Evolutionary conservation across 2,329 filamentous ascomycete species (phyloP).

Genomic region (Claviceps sp.): DNA sequence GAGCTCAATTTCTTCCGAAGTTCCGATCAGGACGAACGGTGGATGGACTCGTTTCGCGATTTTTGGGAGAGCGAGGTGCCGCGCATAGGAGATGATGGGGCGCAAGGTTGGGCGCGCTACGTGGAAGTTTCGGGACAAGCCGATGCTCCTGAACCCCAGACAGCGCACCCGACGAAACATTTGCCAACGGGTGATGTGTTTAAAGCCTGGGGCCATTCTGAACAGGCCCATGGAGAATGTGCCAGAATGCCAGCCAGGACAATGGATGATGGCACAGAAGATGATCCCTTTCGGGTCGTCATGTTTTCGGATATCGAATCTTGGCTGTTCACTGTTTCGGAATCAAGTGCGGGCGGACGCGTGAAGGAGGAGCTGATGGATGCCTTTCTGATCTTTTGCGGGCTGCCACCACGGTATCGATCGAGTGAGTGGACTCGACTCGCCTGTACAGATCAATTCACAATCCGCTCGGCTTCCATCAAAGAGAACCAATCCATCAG

Average conservation of each 20-base stretch:
- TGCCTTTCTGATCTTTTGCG: constrained; percentile 56
- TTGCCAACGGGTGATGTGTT: constrained; percentile 29
- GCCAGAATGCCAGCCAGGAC: constrained; percentile 56
- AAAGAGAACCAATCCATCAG: constrained; percentile 1
- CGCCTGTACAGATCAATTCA: constrained; percentile 19
- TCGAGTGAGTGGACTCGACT: constrained; percentile 16
- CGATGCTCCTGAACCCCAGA: constrained; percentile 27
- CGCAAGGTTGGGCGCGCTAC: constrained; percentile 57
- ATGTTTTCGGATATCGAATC: constrained; percentile 64
- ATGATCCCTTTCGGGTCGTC: constrained; percentile 73
- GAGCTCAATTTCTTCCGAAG: constrained; percentile 54
- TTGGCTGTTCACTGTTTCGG: constrained; percentile 42
- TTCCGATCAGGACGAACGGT: constrained; percentile 11
- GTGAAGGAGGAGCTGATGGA: constrained; percentile 43
- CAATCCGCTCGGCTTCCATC: constrained; percentile 7
- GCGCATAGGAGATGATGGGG: constrained; percentile 60
- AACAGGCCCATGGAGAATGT: constrained; percentile 33
- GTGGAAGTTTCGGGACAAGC: constrained; percentile 20
- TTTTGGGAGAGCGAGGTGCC: constrained; percentile 83
- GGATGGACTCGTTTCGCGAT: constrained; percentile 39
- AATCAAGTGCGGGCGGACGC: constrained; percentile 12
- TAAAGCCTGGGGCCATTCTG: constrained; percentile 38
- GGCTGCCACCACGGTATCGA: constrained; percentile 38
- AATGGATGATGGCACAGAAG: constrained; percentile 59
- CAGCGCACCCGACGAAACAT: constrained; percentile 4